Evolutionary conservation across 23 red algal species (phyloP).

Genomic region (Gracilaria vermiculophylla): DNA sequence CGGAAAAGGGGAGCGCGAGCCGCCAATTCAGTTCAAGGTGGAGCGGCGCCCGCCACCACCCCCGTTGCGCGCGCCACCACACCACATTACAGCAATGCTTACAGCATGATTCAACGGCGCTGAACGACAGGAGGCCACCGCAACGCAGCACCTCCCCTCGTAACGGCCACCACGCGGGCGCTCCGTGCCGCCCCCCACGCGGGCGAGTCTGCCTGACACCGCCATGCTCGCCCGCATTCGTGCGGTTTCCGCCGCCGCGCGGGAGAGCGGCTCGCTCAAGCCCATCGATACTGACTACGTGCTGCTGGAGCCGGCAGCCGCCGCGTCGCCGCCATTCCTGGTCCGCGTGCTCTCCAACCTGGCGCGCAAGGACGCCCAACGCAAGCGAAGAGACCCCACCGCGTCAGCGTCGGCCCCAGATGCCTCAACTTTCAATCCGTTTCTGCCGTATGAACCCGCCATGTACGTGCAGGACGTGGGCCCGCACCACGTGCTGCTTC

Average conservation of each 20-base stretch:
- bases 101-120: neutral
- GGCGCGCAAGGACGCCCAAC: neutral
- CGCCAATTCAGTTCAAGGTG: conserved; percentile 9
- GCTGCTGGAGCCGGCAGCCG: neutral
- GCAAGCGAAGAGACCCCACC: neutral
- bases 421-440: conserved; percentile 60
- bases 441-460: conserved; percentile 84
- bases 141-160: no score
- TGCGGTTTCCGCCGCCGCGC: conserved; percentile 16
- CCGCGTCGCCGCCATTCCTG: conserved; percentile 13
- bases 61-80: no score
- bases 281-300: conserved; percentile 16
- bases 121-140: no score
- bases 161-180: no score
- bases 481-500: conserved; percentile 64
- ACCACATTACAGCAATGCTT: no score
- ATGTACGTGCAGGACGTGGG: conserved; percentile 74
- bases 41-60: no score
- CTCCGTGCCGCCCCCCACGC: no score
- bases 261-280: conserved; percentile 25
- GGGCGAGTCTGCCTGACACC: neutral
- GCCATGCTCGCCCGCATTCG: conserved; percentile 29
- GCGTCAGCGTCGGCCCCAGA: neutral
- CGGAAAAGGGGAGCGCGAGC: conserved; percentile 26
- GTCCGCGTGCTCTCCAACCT: conserved; percentile 23